Percentiles rank a stretch among this genome's conserved stretches.
Evolutionary conservation across 768 basidiomycete genomes (phyloP).

Genomic region (Arthromyces matolae): DNA sequence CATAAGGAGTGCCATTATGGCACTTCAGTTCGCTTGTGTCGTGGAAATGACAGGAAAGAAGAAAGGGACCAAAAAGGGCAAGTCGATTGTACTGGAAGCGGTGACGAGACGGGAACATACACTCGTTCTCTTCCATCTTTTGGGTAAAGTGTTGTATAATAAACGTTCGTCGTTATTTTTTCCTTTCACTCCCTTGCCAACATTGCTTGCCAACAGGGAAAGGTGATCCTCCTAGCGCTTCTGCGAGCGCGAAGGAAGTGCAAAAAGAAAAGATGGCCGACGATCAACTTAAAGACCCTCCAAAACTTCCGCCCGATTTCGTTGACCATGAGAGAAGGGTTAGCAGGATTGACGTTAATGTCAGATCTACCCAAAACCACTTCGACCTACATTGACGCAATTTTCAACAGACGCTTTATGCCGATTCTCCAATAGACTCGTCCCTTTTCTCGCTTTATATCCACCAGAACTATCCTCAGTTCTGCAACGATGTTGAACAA

Average conservation of each 20-base stretch:
- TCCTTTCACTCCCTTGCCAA: neutral
- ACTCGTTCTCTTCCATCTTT: constrained; percentile 83
- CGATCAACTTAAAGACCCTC: constrained; percentile 48
- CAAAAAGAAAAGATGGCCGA: constrained; percentile 60
- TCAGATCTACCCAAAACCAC: constrained; percentile 23
- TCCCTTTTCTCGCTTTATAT: constrained; percentile 86
- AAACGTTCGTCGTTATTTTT: constrained; percentile 61
- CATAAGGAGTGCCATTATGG: constrained; percentile 90
- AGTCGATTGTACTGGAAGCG: constrained; percentile 54
- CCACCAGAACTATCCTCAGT: constrained; percentile 91
- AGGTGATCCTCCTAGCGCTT: constrained; percentile 59
- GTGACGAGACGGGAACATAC: constrained; percentile 83
- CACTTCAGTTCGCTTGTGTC: constrained; percentile 80
- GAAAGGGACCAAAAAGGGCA: constrained; percentile 25
- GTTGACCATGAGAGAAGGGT: constrained; percentile 55
- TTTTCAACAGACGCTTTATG: constrained; percentile 43
- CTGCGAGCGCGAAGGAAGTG: constrained; percentile 57
- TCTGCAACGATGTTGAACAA: constrained; percentile 75
- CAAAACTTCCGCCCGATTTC: constrained; percentile 57
- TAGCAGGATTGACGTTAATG: constrained; percentile 78
- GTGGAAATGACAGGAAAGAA: constrained; percentile 36
- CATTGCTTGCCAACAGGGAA: constrained; percentile 50
- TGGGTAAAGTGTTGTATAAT: constrained; percentile 93
- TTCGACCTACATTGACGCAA: neutral
- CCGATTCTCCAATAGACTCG: constrained; percentile 87